phyloP scores from a whole-genome alignment of 1,284 basidiomycete species.

The Tausonia pullulans region DNA sequence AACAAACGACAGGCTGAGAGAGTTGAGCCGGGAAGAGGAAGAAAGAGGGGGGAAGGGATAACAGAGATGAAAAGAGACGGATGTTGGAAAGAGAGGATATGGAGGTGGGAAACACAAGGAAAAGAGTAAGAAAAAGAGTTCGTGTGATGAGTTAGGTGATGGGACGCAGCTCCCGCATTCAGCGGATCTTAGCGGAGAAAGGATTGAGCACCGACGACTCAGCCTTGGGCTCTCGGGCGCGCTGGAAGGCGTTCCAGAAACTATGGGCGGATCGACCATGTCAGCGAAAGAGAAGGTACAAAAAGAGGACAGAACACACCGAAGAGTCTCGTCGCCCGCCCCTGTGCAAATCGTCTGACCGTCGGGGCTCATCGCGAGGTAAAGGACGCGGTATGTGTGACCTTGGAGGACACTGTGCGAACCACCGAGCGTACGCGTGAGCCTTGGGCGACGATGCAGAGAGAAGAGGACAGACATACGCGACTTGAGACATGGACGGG shows the following conservation, averaged over 20 bases:
- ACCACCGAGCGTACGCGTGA: no score
- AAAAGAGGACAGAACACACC: slow-evolving; percentile 16
- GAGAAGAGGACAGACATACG: slow-evolving; percentile 46
- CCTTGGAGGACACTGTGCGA: slow-evolving; percentile 44
- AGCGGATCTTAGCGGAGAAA: slow-evolving; percentile 15
- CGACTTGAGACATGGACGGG: slow-evolving; percentile 83
- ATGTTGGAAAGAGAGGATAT: background rate
- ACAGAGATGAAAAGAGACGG: no score
- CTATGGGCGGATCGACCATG: slow-evolving; percentile 25
- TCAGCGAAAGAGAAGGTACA: background rate
- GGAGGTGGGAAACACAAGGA: background rate
- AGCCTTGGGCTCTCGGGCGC: slow-evolving; percentile 30
- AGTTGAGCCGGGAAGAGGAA: no score
- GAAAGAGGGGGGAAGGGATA: no score
- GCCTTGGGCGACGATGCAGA: no score
- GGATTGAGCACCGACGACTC: slow-evolving; percentile 14
- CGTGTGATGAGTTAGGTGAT: background rate
- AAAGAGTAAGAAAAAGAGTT: background rate
- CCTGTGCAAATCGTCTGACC: slow-evolving; percentile 97
- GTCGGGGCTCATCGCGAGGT: slow-evolving; percentile 92
- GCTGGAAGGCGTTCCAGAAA: slow-evolving; percentile 92
- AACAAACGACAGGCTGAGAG: no score
- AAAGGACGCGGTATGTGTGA: slow-evolving; percentile 87
- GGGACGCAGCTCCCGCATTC: background rate
- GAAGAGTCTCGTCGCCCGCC: slow-evolving; percentile 90